Evolutionary conservation across 495 filamentous ascomycete genomes (phyloP).

Genomic region (Echria macrotheca): DNA sequence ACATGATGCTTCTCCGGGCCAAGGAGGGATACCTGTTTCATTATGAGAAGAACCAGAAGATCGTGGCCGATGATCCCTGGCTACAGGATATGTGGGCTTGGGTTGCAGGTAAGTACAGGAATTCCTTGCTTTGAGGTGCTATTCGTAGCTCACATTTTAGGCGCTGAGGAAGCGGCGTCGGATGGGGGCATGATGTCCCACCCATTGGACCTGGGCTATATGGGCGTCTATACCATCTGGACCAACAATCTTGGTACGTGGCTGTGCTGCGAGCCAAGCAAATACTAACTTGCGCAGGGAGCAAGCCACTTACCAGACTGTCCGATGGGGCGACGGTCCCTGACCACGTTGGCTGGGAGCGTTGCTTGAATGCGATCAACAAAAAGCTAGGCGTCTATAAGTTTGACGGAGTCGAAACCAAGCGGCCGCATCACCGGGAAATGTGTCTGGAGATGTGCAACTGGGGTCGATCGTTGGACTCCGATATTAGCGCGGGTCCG

Average conservation of each 20-base stretch:
- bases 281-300: slow-evolving; percentile 19
- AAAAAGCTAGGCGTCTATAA: slow-evolving; percentile 36
- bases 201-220: slow-evolving; percentile 73
- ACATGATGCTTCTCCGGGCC: slow-evolving; percentile 46
- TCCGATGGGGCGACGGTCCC: slow-evolving; percentile 35
- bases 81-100: slow-evolving; percentile 74
- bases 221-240: slow-evolving; percentile 81
- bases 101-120: slow-evolving; percentile 56
- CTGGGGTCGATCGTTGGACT: slow-evolving; percentile 53
- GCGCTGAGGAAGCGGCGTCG: slow-evolving; percentile 57
- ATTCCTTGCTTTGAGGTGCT: not conserved
- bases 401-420: slow-evolving; percentile 51
- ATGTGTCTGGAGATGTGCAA: slow-evolving; percentile 75
- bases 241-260: slow-evolving; percentile 62
- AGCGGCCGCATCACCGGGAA: slow-evolving; percentile 66
- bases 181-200: slow-evolving; percentile 69
- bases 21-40: slow-evolving; percentile 77
- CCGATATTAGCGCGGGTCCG: slow-evolving; percentile 39
- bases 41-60: slow-evolving; percentile 57
- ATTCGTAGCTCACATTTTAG: slow-evolving; percentile 31
- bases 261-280: too few relatives aligned
- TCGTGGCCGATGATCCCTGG: slow-evolving; percentile 67
- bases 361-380: slow-evolving; percentile 40
- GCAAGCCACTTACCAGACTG: slow-evolving; percentile 37
- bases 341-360: slow-evolving; percentile 44